phyloP scores from a whole-genome alignment of 2,329 filamentous ascomycete genomes.

The Fusarium albosuccineum region DNA sequence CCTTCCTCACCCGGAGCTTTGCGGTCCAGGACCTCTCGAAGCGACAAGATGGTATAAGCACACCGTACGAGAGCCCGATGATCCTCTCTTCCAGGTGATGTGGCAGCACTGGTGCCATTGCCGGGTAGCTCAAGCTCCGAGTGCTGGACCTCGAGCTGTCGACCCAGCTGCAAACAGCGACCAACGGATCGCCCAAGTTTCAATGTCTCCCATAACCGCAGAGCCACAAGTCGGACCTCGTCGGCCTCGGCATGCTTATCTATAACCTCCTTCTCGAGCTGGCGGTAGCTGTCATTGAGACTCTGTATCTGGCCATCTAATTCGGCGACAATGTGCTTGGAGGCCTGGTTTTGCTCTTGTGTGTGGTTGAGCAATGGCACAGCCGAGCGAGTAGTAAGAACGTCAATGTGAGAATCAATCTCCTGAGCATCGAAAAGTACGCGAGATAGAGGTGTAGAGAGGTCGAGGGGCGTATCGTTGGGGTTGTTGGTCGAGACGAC shows the following conservation, averaged over 20 bases:
- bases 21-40: conserved; percentile 79
- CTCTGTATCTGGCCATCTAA: conserved; percentile 84
- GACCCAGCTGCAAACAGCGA: conserved; percentile 82
- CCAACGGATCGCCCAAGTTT: conserved; percentile 81
- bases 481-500: conserved; percentile 93
- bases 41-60: conserved; percentile 80
- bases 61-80: conserved; percentile 85
- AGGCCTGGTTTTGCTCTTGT: conserved; percentile 78
- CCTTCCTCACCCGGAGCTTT: conserved; percentile 80
- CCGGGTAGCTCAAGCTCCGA: conserved; percentile 65
- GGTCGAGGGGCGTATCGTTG: conserved; percentile 88
- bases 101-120: conserved; percentile 18
- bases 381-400: conserved; percentile 86
- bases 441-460: conserved; percentile 91
- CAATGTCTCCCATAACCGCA: conserved; percentile 84
- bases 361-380: conserved; percentile 85
- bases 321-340: conserved; percentile 77
- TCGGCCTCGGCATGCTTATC: conserved; percentile 88
- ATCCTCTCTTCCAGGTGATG: conserved; percentile 71
- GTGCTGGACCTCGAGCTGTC: conserved; percentile 90
- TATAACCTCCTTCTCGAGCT: conserved; percentile 88
- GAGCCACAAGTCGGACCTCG: conserved; percentile 81
- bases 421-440: conserved; percentile 98
- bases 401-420: conserved; percentile 95
- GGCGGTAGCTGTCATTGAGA: conserved; percentile 86